Conservation (phyloP, 164 flowering plant species). For the Aristolochia contorta region DNA sequence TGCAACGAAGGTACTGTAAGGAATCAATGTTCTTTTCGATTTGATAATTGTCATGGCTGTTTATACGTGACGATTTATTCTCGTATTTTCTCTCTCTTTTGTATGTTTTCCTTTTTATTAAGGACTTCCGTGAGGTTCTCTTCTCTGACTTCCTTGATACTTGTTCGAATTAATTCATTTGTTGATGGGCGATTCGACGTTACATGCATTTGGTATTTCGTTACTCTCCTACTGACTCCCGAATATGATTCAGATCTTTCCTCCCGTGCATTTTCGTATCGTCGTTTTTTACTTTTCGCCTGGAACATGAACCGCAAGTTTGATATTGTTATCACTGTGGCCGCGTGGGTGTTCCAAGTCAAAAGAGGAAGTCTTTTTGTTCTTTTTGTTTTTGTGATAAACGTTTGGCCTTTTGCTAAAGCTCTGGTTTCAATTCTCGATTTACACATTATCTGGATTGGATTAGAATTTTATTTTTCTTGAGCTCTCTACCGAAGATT, state of each 20-base stretch:
- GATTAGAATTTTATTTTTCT: too few relatives aligned
- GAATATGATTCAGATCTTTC: background rate
- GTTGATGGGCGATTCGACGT: background rate
- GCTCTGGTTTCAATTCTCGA: background rate
- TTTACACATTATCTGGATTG: background rate
- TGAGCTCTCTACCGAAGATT: too few relatives aligned
- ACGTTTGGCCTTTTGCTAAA: background rate
- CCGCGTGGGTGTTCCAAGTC: background rate
- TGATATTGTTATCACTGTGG: background rate
- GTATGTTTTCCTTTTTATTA: slow-evolving; percentile 1
- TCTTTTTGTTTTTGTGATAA: background rate
- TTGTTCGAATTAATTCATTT: background rate
- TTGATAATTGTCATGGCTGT: too few relatives aligned
- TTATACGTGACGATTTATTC: background rate
- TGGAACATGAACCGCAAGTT: background rate
- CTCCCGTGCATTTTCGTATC: background rate
- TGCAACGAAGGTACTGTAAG: too few relatives aligned
- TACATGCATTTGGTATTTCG: background rate
- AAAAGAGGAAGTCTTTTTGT: background rate
- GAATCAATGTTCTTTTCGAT: too few relatives aligned
- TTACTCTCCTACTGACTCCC: background rate
- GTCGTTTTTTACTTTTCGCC: background rate
- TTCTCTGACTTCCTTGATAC: slow-evolving; percentile 13
- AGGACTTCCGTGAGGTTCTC: slow-evolving; percentile 22
- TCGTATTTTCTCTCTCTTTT: background rate